Percentiles rank a stretch among this genome's conserved stretches.
phyloP scores from a whole-genome alignment of 2,329 filamentous ascomycete genomes.

The Biscogniauxia sp. region DNA sequence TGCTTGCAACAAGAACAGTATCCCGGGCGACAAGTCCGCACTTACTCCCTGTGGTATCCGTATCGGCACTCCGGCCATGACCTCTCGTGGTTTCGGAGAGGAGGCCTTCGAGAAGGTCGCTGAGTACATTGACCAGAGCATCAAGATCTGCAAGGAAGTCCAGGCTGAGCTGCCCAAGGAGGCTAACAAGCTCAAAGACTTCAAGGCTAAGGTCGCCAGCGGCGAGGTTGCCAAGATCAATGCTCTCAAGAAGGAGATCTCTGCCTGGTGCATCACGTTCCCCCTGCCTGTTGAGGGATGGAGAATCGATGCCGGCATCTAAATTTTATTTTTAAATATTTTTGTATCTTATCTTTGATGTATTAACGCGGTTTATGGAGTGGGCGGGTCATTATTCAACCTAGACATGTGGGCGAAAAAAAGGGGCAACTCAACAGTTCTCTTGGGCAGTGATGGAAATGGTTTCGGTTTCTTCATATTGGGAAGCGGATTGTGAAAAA shows the following conservation, averaged over 20 bases:
- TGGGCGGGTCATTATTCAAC: slow-evolving; percentile 29
- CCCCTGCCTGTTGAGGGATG: slow-evolving; percentile 83
- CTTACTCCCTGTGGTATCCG: slow-evolving; percentile 92
- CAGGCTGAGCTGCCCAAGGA: slow-evolving; percentile 87
- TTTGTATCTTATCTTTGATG: slow-evolving; percentile 4
- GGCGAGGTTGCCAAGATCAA: slow-evolving; percentile 81
- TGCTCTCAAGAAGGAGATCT: slow-evolving; percentile 83
- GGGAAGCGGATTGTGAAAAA: slow-evolving; percentile 24
- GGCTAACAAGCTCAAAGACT: slow-evolving; percentile 99
- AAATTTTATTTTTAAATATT: slow-evolving; percentile 29
- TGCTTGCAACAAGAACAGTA: slow-evolving; percentile 99
- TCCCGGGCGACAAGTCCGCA: slow-evolving; percentile 95
- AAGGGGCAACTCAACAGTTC: slow-evolving; percentile 34
- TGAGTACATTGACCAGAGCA: slow-evolving; percentile 80
- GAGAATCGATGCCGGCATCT: slow-evolving; percentile 60
- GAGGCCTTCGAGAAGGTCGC: slow-evolving; percentile 91
- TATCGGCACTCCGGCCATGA: slow-evolving; percentile 97
- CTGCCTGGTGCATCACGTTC: slow-evolving; percentile 83
- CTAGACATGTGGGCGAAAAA: slow-evolving; percentile 24
- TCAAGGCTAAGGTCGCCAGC: slow-evolving; percentile 85
- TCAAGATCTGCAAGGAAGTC: slow-evolving; percentile 87
- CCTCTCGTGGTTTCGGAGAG: slow-evolving; percentile 86
- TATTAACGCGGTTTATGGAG: slow-evolving; percentile 13
- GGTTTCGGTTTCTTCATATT: slow-evolving; percentile 17
- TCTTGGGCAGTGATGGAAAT: slow-evolving; percentile 21